Base-by-base conservation (phyloP, 106 monocot genomes). In the Acanthochlamys bracteata region DNA sequence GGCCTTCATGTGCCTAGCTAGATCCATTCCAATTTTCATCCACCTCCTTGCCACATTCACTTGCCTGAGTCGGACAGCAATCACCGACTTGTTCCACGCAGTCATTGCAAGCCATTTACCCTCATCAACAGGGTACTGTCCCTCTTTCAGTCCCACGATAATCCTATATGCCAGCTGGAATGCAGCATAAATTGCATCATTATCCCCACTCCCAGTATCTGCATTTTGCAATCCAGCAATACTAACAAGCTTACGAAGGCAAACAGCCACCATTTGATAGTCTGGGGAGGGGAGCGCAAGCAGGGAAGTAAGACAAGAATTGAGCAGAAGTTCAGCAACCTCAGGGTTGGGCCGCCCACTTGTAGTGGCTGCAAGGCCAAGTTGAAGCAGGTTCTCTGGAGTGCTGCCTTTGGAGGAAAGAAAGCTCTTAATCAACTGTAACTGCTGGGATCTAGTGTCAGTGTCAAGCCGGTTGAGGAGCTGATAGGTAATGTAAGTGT, bases 21-120 rank as follows among this genome's bases (percentile, higher is more conserved):
- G 58, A 69, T 98, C 91, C 61, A 98, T 55, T 3, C 90, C 87
- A 72, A 98, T 76, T 33, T 83, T 98, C 91, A 98, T 92, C 96
- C 96, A 91, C 43, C 66, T 98, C 59, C 62, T 81, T 1, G 88
- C 91, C 8, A 64, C 69, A 24, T 60, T 71, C 23, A 66, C 76
- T 20, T 92, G 91, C 13, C 73, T 66, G 17, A 88, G 55, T 22
- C 88, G 73, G 16, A 83, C 59, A 10, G 85, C 80, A 41, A 76
- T 22, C 4, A 69, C 84, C 20, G 88, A 71, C 67, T 61, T 88
- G 72, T 98, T 98, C 96, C 96, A 98, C 8, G 91, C 88, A 11
- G 83, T 83, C 61, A 73, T 85, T 7, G 91, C 91, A 16, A 92
- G 79, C 96, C 96, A 98, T 42, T 92, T 92, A 56, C 92, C 92